These are phyloP conservation scores for Monascus ruber DNA, from an alignment of 2,329 filamentous ascomycete genomes.

Conservation along the genomic window DNA sequence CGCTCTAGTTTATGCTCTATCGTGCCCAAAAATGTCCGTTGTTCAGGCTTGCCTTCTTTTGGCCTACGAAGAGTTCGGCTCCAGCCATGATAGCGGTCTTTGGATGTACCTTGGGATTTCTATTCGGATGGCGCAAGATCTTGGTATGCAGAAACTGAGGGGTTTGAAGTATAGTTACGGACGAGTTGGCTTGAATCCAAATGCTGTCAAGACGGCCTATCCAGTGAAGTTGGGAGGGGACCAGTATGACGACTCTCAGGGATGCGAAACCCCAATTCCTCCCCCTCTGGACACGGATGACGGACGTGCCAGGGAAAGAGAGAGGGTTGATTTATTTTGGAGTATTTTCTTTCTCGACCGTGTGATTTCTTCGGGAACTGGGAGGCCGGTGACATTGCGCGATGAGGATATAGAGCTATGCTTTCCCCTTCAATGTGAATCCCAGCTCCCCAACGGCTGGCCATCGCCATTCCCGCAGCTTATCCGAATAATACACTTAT, in stretches of 20 bases:
- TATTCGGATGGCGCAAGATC: constrained; percentile 69
- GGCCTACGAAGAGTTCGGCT: constrained; percentile 81
- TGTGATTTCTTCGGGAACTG: constrained; percentile 78
- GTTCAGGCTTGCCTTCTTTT: constrained; percentile 75
- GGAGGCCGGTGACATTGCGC: constrained; percentile 68
- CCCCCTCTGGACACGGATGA: constrained; percentile 39
- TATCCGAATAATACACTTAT: constrained; percentile 74
- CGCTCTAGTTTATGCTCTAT: constrained; percentile 71
- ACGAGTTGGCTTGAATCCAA: constrained; percentile 44
- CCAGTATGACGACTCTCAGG: constrained; percentile 33
- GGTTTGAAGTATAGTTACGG: constrained; percentile 52
- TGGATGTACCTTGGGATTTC: constrained; percentile 91
- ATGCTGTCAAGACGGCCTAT: constrained; percentile 38
- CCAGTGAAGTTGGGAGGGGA: constrained; percentile 33
- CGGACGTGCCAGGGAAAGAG: constrained; percentile 59
- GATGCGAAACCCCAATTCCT: constrained; percentile 12
- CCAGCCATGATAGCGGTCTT: constrained; percentile 74
- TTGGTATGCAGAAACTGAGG: constrained; percentile 72
- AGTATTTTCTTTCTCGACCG: constrained; percentile 79
- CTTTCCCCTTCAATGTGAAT: constrained; percentile 49
- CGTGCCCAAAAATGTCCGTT: constrained; percentile 70
- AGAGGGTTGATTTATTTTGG: constrained; percentile 81
- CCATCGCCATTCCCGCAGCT: constrained; percentile 70
- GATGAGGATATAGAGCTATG: constrained; percentile 77
- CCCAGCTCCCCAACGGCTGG: constrained; percentile 49